phyloP scores from a whole-genome alignment of 2,329 filamentous ascomycete genomes.

The Paecilomyces formosus region DNA sequence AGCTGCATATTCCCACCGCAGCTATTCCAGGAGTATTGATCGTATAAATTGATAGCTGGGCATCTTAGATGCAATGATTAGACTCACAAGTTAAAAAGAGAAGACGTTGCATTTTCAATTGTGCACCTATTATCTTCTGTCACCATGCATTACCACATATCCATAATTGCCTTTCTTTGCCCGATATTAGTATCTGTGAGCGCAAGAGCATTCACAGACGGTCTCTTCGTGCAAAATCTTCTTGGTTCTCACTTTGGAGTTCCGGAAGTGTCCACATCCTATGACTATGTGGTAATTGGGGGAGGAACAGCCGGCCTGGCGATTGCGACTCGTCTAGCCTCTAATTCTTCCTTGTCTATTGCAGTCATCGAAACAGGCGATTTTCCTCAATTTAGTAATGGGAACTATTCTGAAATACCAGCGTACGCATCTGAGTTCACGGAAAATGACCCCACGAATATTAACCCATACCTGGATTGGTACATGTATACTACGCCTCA shows the following conservation, averaged over 20 bases:
- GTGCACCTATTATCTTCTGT: neutral
- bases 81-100: neutral
- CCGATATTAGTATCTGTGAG: neutral
- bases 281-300: slow-evolving; percentile 16
- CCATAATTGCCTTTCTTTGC: neutral
- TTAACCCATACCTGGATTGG: slow-evolving; percentile 1
- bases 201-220: neutral
- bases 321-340: slow-evolving; percentile 46
- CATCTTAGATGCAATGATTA: neutral
- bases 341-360: slow-evolving; percentile 37
- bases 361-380: slow-evolving; percentile 35
- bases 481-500: neutral
- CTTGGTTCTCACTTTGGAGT: neutral
- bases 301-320: slow-evolving; percentile 31
- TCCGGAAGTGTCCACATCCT: neutral
- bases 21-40: neutral
- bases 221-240: neutral
- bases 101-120: neutral
- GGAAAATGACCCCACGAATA: neutral
- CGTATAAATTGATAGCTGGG: neutral
- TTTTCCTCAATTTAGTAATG: slow-evolving; percentile 45
- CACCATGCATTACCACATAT: neutral
- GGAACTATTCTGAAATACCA: slow-evolving; percentile 37
- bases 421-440: slow-evolving; percentile 7
- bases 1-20: neutral